Conservation (phyloP, 1,284 basidiomycete genomes). For the Porodaedalea pini region DNA sequence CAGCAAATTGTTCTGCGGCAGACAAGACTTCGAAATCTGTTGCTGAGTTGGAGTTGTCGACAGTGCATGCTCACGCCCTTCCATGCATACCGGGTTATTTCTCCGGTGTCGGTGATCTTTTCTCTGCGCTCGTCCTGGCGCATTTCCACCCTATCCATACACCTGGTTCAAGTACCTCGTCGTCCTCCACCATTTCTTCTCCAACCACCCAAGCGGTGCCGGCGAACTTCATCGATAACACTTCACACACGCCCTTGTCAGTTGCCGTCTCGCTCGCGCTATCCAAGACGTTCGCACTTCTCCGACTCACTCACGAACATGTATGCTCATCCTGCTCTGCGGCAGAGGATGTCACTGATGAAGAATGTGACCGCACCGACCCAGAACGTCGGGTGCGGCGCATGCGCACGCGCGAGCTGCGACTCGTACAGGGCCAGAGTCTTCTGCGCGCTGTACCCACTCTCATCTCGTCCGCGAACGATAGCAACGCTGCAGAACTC, state of each 20-base stretch:
- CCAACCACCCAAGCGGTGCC: slow-evolving; percentile 20
- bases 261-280: slow-evolving; percentile 69
- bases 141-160: slow-evolving; percentile 53
- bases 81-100: slow-evolving; percentile 90
- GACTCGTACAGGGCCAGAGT: slow-evolving; percentile 74
- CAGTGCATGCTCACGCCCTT: slow-evolving; percentile 68
- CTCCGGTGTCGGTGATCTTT: slow-evolving; percentile 95
- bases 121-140: slow-evolving; percentile 88
- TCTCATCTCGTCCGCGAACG: slow-evolving; percentile 19
- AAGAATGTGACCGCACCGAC: slow-evolving; percentile 65
- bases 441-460: slow-evolving; percentile 2
- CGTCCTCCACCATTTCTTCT: slow-evolving; percentile 42
- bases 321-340: background rate
- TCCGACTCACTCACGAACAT: slow-evolving; percentile 63
- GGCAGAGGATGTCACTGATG: slow-evolving; percentile 62
- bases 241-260: slow-evolving; percentile 41
- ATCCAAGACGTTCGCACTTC: slow-evolving; percentile 81
- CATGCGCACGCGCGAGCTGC: slow-evolving; percentile 80
- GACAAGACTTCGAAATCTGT: slow-evolving; percentile 13
- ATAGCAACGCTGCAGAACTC: slow-evolving; percentile 24
- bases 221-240: background rate
- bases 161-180: slow-evolving; percentile 35
- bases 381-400: slow-evolving; percentile 63
- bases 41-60: slow-evolving; percentile 29
- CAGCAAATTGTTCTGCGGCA: slow-evolving; percentile 22